Conservation (phyloP, 441 rosid genomes). For the Populus trichocarpa region DNA sequence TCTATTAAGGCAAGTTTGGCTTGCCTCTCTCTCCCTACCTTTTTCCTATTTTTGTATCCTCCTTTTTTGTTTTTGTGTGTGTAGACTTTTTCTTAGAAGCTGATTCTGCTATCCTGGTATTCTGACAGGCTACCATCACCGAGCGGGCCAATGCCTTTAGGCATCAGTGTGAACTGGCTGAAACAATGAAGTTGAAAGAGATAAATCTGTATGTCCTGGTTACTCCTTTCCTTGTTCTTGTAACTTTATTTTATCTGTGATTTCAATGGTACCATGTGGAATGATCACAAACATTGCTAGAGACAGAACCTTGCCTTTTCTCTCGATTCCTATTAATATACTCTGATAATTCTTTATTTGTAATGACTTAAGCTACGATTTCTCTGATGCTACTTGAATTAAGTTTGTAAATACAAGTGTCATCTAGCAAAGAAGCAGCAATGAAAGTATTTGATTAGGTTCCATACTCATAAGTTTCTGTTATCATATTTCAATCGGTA, state of each 20-base stretch:
- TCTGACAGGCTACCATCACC: slow-evolving; percentile 74
- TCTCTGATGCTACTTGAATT: not conserved
- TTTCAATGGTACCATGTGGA: not conserved
- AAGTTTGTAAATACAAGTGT: not conserved
- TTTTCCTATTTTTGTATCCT: not conserved
- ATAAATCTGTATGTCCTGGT: slow-evolving; percentile 80
- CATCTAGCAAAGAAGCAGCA: not conserved
- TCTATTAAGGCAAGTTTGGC: slow-evolving; percentile 66
- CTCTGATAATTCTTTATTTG: not conserved
- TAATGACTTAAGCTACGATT: not conserved
- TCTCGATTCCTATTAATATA: not conserved
- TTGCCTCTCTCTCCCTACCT: not conserved
- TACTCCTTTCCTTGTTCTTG: not conserved
- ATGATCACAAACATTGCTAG: not conserved
- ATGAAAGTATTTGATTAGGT: not conserved
- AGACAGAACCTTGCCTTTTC: not conserved
- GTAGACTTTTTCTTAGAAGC: not conserved
- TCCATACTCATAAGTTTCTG: not conserved
- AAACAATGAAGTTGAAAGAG: slow-evolving; percentile 92
- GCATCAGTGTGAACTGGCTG: slow-evolving; percentile 93
- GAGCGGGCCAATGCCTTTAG: slow-evolving; percentile 93
- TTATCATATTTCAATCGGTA: not conserved
- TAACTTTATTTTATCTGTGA: not conserved
- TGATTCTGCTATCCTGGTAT: not conserved
- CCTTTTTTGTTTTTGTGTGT: not conserved